These are phyloP conservation scores for Davidsoniella neocaledoniae DNA, from an alignment of 2,329 filamentous ascomycete species.

Conservation along the genomic window DNA sequence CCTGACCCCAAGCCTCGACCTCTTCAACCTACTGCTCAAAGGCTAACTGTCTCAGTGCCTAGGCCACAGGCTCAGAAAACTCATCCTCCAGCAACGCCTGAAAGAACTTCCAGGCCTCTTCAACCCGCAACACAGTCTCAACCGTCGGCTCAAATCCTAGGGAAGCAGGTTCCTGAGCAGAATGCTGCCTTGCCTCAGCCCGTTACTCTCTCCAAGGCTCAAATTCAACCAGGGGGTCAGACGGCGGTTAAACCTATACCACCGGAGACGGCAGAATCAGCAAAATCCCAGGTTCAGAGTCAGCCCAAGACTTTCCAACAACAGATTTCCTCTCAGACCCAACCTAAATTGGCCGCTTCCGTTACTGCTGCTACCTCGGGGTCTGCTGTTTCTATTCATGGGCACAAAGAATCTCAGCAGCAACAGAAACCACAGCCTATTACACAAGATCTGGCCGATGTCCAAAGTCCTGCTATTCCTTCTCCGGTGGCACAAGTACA, in stretches of 20 bases:
- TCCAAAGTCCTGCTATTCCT: neutral
- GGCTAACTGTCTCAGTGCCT: neutral
- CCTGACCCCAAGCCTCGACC: neutral
- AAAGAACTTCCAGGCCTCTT: neutral
- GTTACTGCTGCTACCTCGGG: neutral
- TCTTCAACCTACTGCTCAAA: neutral
- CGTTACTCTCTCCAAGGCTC: neutral
- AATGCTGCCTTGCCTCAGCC: neutral
- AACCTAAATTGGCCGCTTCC: neutral
- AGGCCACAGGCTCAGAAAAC: neutral
- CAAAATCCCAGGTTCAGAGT: neutral
- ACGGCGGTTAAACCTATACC: constrained; percentile 15
- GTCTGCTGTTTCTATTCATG: neutral
- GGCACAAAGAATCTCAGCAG: neutral
- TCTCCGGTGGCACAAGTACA: neutral
- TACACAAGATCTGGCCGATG: neutral
- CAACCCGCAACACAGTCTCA: constrained; percentile 11
- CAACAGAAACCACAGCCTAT: neutral
- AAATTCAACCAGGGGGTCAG: constrained; percentile 18
- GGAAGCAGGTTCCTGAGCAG: neutral
- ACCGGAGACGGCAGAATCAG: neutral
- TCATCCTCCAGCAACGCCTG: neutral
- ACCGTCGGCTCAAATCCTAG: neutral
- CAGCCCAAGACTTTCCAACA: neutral
- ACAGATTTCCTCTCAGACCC: neutral